phyloP scores from a whole-genome alignment of 441 rosid genomes.

The Cnidoscolus chayamansa region DNA sequence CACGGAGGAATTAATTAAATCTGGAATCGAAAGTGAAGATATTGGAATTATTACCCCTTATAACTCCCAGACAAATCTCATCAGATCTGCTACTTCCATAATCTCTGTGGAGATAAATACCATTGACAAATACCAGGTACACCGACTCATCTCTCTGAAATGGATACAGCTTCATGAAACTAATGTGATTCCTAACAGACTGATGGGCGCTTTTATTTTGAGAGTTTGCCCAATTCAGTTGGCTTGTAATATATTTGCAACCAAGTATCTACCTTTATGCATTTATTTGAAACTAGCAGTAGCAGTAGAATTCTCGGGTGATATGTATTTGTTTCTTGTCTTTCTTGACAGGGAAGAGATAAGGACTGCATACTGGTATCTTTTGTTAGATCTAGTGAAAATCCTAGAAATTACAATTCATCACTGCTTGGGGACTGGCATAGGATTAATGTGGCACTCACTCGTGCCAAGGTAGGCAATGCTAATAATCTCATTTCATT shows the following conservation, averaged over 20 bases:
- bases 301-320: neutral
- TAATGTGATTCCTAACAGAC: neutral
- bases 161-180: neutral
- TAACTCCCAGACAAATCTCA: slow-evolving; percentile 84
- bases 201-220: neutral
- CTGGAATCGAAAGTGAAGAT: slow-evolving; percentile 66
- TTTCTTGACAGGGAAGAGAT: slow-evolving; percentile 73
- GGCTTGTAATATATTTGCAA: neutral
- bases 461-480: slow-evolving; percentile 83
- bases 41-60: slow-evolving; percentile 95
- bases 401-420: slow-evolving; percentile 49
- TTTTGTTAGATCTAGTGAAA: slow-evolving; percentile 72
- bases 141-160: slow-evolving; percentile 3
- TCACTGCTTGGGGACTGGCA: slow-evolving; percentile 95
- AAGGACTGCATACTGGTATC: slow-evolving; percentile 89
- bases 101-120: slow-evolving; percentile 83
- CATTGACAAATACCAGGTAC: slow-evolving; percentile 96
- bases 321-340: slow-evolving; percentile 6
- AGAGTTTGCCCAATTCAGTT: neutral
- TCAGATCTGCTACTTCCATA: slow-evolving; percentile 39
- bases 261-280: neutral
- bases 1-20: slow-evolving; percentile 49
- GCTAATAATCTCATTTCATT: neutral
- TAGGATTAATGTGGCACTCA: slow-evolving; percentile 89
- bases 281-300: neutral